phyloP scores from a whole-genome alignment of 805 yeast species.

The Pichia sporocuriosa region DNA sequence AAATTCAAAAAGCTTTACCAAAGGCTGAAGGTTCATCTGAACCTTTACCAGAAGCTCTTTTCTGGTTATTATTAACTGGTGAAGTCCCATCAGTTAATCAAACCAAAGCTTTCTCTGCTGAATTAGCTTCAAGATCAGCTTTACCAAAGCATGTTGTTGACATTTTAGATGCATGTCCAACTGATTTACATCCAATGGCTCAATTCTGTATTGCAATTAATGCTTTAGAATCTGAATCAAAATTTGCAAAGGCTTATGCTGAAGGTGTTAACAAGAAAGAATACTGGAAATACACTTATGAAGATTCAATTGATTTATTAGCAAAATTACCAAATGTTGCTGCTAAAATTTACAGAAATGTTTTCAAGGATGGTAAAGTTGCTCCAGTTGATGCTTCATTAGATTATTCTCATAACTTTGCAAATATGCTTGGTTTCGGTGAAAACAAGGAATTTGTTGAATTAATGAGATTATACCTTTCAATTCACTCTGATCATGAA shows the following conservation, averaged over 20 bases:
- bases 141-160: constrained; percentile 74
- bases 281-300: constrained; percentile 79
- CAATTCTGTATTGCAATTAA: constrained; percentile 79
- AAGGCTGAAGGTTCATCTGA: constrained; percentile 59
- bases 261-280: constrained; percentile 75
- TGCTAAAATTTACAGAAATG: constrained; percentile 77
- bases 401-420: constrained; percentile 62
- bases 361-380: constrained; percentile 74
- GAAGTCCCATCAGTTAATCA: constrained; percentile 72
- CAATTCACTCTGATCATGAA: constrained; percentile 84
- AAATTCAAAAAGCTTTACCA: constrained; percentile 67
- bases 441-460: constrained; percentile 64
- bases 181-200: constrained; percentile 81
- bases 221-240: constrained; percentile 76
- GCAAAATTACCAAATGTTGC: constrained; percentile 81
- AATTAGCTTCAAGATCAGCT: constrained; percentile 70
- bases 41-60: constrained; percentile 72
- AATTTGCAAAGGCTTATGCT: constrained; percentile 80
- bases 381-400: constrained; percentile 41
- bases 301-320: constrained; percentile 71
- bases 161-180: constrained; percentile 67
- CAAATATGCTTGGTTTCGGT: constrained; percentile 55
- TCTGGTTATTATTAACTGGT: constrained; percentile 79
- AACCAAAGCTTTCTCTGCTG: constrained; percentile 64
- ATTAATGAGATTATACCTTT: constrained; percentile 72